These are phyloP conservation scores for Catunica adiposa DNA, from an alignment of 2,329 filamentous ascomycete species.

Conservation along the genomic window DNA sequence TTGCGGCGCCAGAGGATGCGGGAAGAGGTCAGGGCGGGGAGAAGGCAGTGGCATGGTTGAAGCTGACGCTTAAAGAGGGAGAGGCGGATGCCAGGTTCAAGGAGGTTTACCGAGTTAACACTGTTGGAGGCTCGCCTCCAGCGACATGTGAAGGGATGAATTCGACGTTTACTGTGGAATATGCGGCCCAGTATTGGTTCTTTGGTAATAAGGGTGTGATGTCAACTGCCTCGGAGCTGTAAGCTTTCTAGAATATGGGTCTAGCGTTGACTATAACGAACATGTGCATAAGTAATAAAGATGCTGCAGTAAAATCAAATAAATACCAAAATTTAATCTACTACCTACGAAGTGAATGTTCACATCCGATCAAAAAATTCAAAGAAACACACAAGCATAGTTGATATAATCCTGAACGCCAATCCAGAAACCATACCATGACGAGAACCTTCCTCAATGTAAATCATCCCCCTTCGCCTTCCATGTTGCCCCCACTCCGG, in stretches of 20 bases:
- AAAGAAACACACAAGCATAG: neutral
- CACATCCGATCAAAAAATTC: neutral
- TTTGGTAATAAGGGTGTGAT: neutral
- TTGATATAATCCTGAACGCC: neutral
- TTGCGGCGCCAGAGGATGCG: conserved; percentile 45
- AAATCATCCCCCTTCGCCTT: conserved; percentile 10
- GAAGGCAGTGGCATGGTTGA: conserved; percentile 65
- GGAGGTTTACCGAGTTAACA: conserved; percentile 70
- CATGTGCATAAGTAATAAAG: too few relatives aligned
- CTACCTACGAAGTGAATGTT: too few relatives aligned
- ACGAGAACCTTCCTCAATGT: too few relatives aligned
- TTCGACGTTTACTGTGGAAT: conserved; percentile 54
- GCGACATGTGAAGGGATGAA: conserved; percentile 51
- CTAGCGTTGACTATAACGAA: too few relatives aligned
- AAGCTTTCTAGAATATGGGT: neutral
- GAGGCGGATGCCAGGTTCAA: conserved; percentile 45
- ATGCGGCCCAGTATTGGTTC: conserved; percentile 55
- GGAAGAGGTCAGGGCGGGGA: conserved; percentile 44
- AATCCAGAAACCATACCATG: neutral
- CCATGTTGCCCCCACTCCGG: neutral
- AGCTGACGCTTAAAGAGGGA: conserved; percentile 36
- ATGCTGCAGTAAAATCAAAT: too few relatives aligned
- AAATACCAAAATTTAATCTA: too few relatives aligned
- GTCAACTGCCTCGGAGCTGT: neutral
- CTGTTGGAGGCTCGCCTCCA: conserved; percentile 64